Evolutionary conservation across 139 green algal genomes (phyloP).

Genomic region (Desmodesmus armatus): DNA sequence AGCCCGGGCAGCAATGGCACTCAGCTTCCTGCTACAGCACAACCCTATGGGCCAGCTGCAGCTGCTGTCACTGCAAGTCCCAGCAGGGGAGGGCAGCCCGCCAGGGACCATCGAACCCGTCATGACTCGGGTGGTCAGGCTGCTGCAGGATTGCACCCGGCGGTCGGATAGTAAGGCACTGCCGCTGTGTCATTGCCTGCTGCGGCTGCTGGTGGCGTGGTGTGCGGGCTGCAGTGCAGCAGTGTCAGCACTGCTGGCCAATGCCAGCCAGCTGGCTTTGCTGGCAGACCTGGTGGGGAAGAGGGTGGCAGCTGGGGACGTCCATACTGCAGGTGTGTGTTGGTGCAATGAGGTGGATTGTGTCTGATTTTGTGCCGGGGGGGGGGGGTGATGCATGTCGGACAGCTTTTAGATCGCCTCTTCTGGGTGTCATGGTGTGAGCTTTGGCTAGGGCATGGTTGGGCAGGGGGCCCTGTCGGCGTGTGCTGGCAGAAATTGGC

Average conservation of each 20-base stretch:
- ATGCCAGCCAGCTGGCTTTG: constrained; percentile 57
- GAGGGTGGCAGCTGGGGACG: constrained; percentile 21
- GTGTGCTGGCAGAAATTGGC: too few relatives aligned
- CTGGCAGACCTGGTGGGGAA: constrained; percentile 60
- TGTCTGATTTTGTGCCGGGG: too few relatives aligned
- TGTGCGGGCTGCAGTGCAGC: constrained; percentile 70
- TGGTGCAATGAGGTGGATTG: too few relatives aligned
- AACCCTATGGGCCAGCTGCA: constrained; percentile 54
- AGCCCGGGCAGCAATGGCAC: constrained; percentile 52
- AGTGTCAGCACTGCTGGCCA: constrained; percentile 61
- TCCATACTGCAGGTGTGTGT: constrained; percentile 13
- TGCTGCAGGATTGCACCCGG: constrained; percentile 5
- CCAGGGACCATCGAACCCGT: too few relatives aligned
- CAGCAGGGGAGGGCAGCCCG: background rate
- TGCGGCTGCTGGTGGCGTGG: constrained; percentile 79
- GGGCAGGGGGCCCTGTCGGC: background rate
- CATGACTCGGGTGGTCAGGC: constrained; percentile 41
- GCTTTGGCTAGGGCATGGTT: too few relatives aligned
- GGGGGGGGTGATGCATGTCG: too few relatives aligned
- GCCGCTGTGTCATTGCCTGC: constrained; percentile 56
- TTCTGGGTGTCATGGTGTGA: too few relatives aligned
- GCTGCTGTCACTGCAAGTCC: constrained; percentile 55
- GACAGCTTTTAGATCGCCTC: too few relatives aligned
- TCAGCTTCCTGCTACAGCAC: constrained; percentile 59
- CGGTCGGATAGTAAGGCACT: background rate